Conservation (phyloP, 768 basidiomycete genomes). For the Calocybe indica region DNA sequence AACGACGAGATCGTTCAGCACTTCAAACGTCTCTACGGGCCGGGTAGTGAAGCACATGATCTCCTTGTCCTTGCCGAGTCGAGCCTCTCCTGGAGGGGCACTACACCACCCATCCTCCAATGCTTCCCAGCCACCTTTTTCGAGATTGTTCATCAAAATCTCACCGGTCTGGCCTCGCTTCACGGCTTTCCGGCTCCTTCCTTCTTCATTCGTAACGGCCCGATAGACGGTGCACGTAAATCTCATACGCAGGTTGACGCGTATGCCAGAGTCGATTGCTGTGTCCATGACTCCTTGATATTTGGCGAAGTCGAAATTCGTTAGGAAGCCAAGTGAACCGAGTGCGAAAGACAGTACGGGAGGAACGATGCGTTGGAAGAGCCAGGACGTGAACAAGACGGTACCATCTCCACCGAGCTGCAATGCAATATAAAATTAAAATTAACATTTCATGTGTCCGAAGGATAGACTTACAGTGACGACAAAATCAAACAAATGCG, state of each 20-base stretch:
- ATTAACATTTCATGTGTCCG: not conserved
- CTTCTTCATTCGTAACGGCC: slow-evolving; percentile 70
- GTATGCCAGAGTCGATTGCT: slow-evolving; percentile 86
- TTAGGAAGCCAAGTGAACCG: slow-evolving; percentile 95
- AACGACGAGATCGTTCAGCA: slow-evolving; percentile 93
- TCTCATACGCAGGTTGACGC: slow-evolving; percentile 97
- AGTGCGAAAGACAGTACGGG: slow-evolving; percentile 96
- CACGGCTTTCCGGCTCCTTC: slow-evolving; percentile 70
- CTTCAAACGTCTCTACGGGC: slow-evolving; percentile 95
- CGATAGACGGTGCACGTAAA: slow-evolving; percentile 99
- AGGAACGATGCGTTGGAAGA: slow-evolving; percentile 98
- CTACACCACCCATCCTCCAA: slow-evolving; percentile 72
- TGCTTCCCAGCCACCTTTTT: slow-evolving; percentile 93
- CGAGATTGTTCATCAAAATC: slow-evolving; percentile 93
- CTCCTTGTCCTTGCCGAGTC: slow-evolving; percentile 75
- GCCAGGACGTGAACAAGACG: slow-evolving; percentile 97
- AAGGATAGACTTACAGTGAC: slow-evolving; percentile 67
- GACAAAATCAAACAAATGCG: slow-evolving; percentile 96
- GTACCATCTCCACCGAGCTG: slow-evolving; percentile 98
- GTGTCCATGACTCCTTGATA: slow-evolving; percentile 82
- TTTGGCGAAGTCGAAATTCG: slow-evolving; percentile 91
- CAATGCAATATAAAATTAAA: not conserved
- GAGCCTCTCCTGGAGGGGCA: slow-evolving; percentile 36
- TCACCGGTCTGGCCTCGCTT: slow-evolving; percentile 94
- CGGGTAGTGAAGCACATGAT: slow-evolving; percentile 97